Base-by-base conservation (phyloP, 352 stramenopile genomes). In the Phytopythium boreale region DNA sequence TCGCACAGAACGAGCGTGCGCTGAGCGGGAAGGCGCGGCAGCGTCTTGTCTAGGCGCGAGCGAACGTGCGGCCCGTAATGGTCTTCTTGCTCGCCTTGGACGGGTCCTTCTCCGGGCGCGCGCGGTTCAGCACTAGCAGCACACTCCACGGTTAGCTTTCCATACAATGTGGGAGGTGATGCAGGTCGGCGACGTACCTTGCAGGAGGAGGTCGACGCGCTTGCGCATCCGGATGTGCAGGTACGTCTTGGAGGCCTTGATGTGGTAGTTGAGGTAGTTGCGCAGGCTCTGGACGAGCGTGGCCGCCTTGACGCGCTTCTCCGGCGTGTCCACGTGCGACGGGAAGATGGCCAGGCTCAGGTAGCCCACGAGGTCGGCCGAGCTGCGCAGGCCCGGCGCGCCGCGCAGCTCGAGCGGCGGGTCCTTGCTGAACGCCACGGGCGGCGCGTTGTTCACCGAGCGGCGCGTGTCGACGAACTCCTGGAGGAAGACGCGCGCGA, bases 181-280 rank as follows among this genome's bases (percentile, higher is more conserved):
- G 31, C 31, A 36, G 31, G 31, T 36, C 31, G 31, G 47, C 7
- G n/a, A 46, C 51, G 10, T n/a, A 90, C 84, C 88, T 86, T 98
- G 93, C 68, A 98, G 81, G 47, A 97, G 73, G 65, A 90, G 66
- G 55, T 96, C 90, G 22, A 98, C 93, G 63, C 90, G 87, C 83
- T 97, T 97, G 66, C 95, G 84, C 95, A 98, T 98, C 60, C 95
- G 84, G 74, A 97, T 98, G 80, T 98, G 94, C 67, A 98, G 71
- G 75, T 98, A 97, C 55, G 93, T 97, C 77, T 98, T 98, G 39
- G 92, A 97, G 20, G 92, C 90, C 84, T 98, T 98, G 74, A 98
- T 97, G 77, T 98, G 95, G 83, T 98, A 98, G 73, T 97, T 92
- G 55, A 98, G 71, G 85, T 98, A 98, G 66, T 94, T 96, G 29